Evolutionary conservation across 176 grass and related monocot species (phyloP).

Genomic region (Musa acuminata): DNA sequence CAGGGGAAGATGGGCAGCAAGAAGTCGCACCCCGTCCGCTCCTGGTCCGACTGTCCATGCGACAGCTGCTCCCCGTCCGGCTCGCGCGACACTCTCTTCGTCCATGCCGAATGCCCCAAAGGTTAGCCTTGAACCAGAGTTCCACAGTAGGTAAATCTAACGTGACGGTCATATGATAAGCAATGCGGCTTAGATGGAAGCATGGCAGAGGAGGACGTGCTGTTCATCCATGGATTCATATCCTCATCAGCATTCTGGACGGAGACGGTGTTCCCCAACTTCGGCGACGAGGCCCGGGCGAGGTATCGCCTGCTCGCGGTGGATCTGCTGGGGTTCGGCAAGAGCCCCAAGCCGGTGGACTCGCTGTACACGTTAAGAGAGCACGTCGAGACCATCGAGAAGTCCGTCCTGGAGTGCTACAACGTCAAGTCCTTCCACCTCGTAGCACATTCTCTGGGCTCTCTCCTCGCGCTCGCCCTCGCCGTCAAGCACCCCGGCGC

Average conservation of each 20-base stretch:
- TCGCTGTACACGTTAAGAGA: conserved; percentile 61
- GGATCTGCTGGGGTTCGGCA: conserved; percentile 64
- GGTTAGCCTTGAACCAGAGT: conserved; percentile 15
- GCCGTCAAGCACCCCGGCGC: conserved; percentile 49
- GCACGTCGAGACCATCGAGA: conserved; percentile 66
- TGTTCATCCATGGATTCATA: conserved; percentile 76
- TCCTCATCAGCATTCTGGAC: conserved; percentile 75
- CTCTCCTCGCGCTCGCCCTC: conserved; percentile 58
- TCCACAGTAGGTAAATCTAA: too few species aligned
- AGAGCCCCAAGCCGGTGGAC: conserved; percentile 67
- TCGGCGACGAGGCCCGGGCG: conserved; percentile 30
- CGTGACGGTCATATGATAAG: too few species aligned
- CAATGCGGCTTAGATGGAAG: background rate
- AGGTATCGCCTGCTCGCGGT: conserved; percentile 47
- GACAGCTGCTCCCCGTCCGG: conserved; percentile 54
- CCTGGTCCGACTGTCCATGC: conserved; percentile 95
- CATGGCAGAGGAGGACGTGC: conserved; percentile 38
- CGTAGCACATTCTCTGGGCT: conserved; percentile 63
- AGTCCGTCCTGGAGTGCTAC: conserved; percentile 48
- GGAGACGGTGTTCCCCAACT: conserved; percentile 59
- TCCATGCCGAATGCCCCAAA: conserved; percentile 48
- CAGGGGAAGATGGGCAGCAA: conserved; percentile 41
- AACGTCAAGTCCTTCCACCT: conserved; percentile 50
- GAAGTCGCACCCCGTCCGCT: conserved; percentile 32
- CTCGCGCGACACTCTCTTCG: conserved; percentile 56